A percentile compares a stretch with the other conserved stretches of the same genome.
phyloP scores from a whole-genome alignment of 208 protist genomes.

The Crithidia thermophila region DNA sequence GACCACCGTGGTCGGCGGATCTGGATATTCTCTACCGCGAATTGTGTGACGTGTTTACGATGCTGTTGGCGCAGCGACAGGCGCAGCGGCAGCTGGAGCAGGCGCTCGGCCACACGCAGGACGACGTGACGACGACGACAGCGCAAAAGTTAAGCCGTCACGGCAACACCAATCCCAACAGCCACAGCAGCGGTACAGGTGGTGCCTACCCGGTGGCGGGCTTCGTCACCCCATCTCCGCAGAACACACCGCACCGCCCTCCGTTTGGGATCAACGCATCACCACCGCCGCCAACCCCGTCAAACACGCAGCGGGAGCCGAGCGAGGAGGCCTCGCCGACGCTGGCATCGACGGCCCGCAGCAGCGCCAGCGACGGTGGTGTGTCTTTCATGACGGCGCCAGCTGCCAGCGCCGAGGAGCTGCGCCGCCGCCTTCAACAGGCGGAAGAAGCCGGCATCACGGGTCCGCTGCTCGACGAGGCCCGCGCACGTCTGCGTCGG shows the following conservation, averaged over 20 bases:
- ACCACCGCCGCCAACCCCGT: neutral
- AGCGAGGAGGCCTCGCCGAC: slow-evolving; percentile 19
- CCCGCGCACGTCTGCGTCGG: slow-evolving; percentile 39
- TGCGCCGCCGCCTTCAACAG: slow-evolving; percentile 37
- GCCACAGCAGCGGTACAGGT: neutral
- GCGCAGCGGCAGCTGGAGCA: slow-evolving; percentile 46
- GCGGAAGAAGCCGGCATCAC: slow-evolving; percentile 54
- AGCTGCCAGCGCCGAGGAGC: slow-evolving; percentile 21
- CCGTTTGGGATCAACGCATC: neutral
- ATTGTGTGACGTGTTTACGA: slow-evolving; percentile 42
- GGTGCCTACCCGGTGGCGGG: neutral
- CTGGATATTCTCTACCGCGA: slow-evolving; percentile 43
- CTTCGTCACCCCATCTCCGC: slow-evolving; percentile 14
- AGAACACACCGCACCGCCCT: slow-evolving; percentile 20
- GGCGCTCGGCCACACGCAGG: slow-evolving; percentile 11
- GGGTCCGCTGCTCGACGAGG: slow-evolving; percentile 46
- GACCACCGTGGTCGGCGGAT: slow-evolving; percentile 46
- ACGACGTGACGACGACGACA: neutral
- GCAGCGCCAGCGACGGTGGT: slow-evolving; percentile 3
- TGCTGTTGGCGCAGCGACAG: slow-evolving; percentile 36
- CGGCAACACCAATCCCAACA: neutral
- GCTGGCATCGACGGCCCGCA: neutral
- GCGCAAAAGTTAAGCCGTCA: no score
- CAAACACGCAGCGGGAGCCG: neutral
- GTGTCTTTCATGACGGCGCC: neutral